Conservation (phyloP, 2,329 filamentous ascomycete species). For the Acrodontium crateriforme region DNA sequence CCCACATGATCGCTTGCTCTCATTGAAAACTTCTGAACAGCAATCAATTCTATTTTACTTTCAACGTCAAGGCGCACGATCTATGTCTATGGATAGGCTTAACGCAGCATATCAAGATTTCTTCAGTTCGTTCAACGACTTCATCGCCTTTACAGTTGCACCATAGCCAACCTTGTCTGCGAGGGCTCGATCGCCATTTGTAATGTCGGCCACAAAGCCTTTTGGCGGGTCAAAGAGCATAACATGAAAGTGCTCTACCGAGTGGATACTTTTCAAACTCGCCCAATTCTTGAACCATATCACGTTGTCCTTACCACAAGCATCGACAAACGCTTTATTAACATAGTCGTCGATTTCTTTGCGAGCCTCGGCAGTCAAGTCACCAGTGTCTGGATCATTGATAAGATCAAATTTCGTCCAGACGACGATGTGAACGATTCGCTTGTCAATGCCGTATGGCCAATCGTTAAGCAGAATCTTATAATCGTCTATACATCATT, state of each 20-base stretch:
- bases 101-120: too few species aligned
- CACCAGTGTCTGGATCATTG: slow-evolving; percentile 51
- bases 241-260: slow-evolving; percentile 88
- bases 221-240: slow-evolving; percentile 70
- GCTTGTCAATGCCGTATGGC: slow-evolving; percentile 72
- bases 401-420: slow-evolving; percentile 82
- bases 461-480: slow-evolving; percentile 82
- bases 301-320: slow-evolving; percentile 35
- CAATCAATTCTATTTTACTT: too few species aligned
- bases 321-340: slow-evolving; percentile 46
- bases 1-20: too few species aligned
- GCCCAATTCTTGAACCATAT: slow-evolving; percentile 93
- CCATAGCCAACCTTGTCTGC: slow-evolving; percentile 16
- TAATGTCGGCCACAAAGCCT: slow-evolving; percentile 55
- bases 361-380: slow-evolving; percentile 51
- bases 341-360: slow-evolving; percentile 59
- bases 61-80: too few species aligned
- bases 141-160: slow-evolving; percentile 1
- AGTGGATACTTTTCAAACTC: slow-evolving; percentile 68
- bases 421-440: slow-evolving; percentile 73
- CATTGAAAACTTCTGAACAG: too few species aligned
- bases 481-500: slow-evolving; percentile 19
- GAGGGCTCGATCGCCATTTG: slow-evolving; percentile 58
- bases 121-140: not conserved
- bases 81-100: too few species aligned